Percentiles rank a stretch among this genome's conserved stretches.
These are phyloP conservation scores for Iberis amara DNA, from an alignment of 441 rosid species.

Conservation along the genomic window DNA sequence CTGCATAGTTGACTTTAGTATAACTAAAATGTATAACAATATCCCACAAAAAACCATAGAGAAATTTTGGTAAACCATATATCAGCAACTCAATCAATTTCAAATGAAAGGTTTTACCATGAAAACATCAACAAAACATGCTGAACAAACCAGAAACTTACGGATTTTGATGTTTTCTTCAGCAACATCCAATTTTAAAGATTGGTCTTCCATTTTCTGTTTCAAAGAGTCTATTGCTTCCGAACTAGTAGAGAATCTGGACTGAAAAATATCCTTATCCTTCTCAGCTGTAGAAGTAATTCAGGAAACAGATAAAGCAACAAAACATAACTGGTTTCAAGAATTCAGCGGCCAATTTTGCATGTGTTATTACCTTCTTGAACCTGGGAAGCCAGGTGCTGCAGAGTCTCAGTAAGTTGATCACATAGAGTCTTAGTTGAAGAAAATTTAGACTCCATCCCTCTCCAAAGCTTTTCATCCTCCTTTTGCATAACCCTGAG, in stretches of 20 bases:
- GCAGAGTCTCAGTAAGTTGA: conserved; percentile 82
- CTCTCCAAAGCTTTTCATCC: conserved; percentile 91
- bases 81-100: conserved; percentile 2
- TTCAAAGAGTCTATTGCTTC: conserved; percentile 52
- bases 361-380: conserved; percentile 53
- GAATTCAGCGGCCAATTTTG: conserved; percentile 7
- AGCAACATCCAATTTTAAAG: conserved; percentile 48
- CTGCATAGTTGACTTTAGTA: conserved; percentile 36
- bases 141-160: conserved; percentile 33
- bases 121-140: background rate
- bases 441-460: conserved; percentile 79
- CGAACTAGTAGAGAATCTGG: conserved; percentile 45
- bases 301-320: conserved; percentile 12
- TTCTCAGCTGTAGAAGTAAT: conserved; percentile 61
- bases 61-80: conserved; percentile 1
- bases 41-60: background rate
- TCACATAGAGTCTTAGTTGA: conserved; percentile 76
- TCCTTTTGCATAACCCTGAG: conserved; percentile 82
- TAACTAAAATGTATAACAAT: conserved; percentile 1
- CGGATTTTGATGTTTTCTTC: conserved; percentile 48
- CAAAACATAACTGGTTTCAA: conserved; percentile 13
- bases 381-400: conserved; percentile 66
- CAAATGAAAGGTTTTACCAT: background rate
- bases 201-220: conserved; percentile 46
- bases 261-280: conserved; percentile 53